Conservation (phyloP, 345 rosid genomes). For the Citrus maxima region DNA sequence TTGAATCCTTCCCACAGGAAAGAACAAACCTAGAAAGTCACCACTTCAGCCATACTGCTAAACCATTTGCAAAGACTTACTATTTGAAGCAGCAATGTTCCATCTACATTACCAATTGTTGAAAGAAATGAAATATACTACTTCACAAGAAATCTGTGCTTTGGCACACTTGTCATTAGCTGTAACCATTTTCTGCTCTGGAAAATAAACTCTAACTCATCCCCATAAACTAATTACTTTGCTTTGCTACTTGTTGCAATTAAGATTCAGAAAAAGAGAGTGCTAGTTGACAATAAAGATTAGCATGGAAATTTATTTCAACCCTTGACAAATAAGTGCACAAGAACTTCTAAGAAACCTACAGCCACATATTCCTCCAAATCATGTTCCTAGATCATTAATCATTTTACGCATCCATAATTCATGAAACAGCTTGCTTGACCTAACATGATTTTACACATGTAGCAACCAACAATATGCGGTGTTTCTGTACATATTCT, state of each 20-base stretch:
- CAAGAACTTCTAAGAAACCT: not conserved
- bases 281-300: not conserved
- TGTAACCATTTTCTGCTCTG: not conserved
- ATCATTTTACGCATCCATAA: not conserved
- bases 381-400: not conserved
- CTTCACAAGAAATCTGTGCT: not conserved
- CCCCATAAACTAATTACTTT: not conserved
- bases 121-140: not conserved
- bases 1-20: slow-evolving; percentile 79
- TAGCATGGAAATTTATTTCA: not conserved
- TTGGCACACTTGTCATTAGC: not conserved
- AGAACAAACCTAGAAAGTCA: slow-evolving; percentile 61
- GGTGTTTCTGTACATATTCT: not conserved
- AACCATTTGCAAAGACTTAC: not conserved
- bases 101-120: not conserved
- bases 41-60: slow-evolving; percentile 8
- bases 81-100: not conserved
- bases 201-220: not conserved
- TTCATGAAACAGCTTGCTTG: not conserved
- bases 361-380: not conserved
- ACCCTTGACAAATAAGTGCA: not conserved
- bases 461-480: not conserved
- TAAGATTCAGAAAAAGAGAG: not conserved
- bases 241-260: not conserved
- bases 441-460: not conserved